Evolutionary conservation across 2,329 filamentous ascomycete species (phyloP).

Genomic region (Cladorrhinum sp.): DNA sequence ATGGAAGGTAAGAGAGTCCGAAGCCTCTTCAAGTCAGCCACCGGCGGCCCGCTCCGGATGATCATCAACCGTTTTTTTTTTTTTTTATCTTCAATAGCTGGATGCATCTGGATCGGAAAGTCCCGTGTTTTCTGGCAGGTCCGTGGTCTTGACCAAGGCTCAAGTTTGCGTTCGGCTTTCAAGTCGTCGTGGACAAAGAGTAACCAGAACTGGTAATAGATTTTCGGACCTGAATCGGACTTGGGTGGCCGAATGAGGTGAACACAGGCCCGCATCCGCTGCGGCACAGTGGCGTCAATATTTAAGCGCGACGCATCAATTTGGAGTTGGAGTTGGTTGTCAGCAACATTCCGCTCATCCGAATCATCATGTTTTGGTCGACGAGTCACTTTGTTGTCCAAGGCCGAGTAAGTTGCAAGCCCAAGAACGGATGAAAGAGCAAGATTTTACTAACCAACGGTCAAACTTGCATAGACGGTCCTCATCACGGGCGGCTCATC

Average conservation of each 20-base stretch:
- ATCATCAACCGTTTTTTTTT: not conserved
- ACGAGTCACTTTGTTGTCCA: conserved; percentile 60
- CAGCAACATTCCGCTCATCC: not conserved
- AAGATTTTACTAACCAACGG: too few relatives aligned
- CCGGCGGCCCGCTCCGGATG: not conserved
- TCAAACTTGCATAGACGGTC: conserved; percentile 51
- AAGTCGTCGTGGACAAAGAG: too few relatives aligned
- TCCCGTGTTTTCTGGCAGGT: not conserved
- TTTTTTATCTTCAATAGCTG: too few relatives aligned
- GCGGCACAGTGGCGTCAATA: not conserved
- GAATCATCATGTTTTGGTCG: not conserved
- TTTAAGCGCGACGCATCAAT: not conserved
- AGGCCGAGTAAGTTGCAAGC: conserved; percentile 47
- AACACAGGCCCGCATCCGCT: too few relatives aligned
- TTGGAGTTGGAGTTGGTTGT: not conserved
- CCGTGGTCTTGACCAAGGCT: too few relatives aligned
- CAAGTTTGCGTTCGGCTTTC: too few relatives aligned
- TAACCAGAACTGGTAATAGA: too few relatives aligned
- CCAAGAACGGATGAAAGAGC: too few relatives aligned
- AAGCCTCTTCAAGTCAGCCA: not conserved
- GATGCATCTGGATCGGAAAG: not conserved
- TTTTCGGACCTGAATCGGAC: too few relatives aligned
- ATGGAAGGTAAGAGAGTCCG: too few relatives aligned
- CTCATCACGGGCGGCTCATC: conserved; percentile 69
- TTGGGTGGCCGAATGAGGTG: too few relatives aligned